Base-by-base conservation (phyloP, 1,284 basidiomycete species). In the Pseudozyma hubeiensis region DNA sequence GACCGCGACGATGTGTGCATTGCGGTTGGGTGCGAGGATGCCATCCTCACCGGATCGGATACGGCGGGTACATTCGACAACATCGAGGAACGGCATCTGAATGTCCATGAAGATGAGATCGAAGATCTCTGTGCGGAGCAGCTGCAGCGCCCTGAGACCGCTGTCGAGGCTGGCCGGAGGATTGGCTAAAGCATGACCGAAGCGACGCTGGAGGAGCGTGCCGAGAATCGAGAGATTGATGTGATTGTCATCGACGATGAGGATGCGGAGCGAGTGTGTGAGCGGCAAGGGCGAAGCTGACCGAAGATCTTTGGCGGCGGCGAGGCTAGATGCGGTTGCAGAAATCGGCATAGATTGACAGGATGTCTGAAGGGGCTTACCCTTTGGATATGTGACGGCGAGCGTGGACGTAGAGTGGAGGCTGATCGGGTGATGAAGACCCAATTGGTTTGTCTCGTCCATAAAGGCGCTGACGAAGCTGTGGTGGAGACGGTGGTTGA, bases 91-190 rank as follows among this genome's bases (percentile, higher is more conserved):
- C 7, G 78, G 78, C 78, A 80, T 80, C 48, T 80, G 72, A 11
- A 80, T 79, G 58, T 80, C 78, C 71, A 80, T 75, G 41, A 79
- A 62, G 61, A 79, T 73, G 56, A 76, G 56, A 51, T 80, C 78
- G 35, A 77, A 80, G 55, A 80, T 71, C 40, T 77, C 50, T 33
- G 64, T 66, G 53, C 77, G 71, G 9, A 80, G 56, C 24, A 73
- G 53, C 47, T 77, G 77, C 10, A 80, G 61, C n/a, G 78, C 78
- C 52, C 79, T 79, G 61, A 80, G 70, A n/a, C 70, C 78, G 30
- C 69, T 73, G 55, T 79, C 77, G 41, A 80, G 68, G 17, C 64
- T 53, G 41, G 79, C 64, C 16, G 78, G 78, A 9, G 73, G 34
- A 30, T 59, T 45, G 0, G 75, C 78, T 43, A 80, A 65, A 0